These are phyloP conservation scores for Blastobotrys mokoenaii DNA, from an alignment of 805 yeast species.

Conservation along the genomic window DNA sequence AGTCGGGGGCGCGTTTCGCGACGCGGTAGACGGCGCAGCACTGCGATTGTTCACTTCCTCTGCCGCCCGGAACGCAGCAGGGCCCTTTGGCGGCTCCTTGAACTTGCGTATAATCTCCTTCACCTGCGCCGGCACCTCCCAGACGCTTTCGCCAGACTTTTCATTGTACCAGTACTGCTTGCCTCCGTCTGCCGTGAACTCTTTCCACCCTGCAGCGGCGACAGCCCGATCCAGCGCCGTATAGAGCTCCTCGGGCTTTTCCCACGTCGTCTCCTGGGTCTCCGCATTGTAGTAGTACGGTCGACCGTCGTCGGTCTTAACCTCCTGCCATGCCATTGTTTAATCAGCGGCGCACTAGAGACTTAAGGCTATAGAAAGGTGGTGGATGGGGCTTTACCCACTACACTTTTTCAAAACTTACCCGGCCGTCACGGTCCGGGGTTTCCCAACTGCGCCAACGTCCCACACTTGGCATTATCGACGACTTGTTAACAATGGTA, in stretches of 20 bases:
- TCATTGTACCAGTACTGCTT: slow-evolving; percentile 60
- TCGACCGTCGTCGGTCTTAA: slow-evolving; percentile 56
- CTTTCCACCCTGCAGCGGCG: slow-evolving; percentile 46
- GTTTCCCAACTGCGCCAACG: no score
- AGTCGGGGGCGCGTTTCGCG: neutral
- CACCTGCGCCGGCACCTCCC: slow-evolving; percentile 66
- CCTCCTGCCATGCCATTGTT: slow-evolving; percentile 49
- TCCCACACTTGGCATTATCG: no score
- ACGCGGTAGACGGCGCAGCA: neutral
- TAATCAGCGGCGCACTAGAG: no score
- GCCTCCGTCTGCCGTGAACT: slow-evolving; percentile 46
- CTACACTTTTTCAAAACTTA: no score
- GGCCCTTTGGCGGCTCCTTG: neutral
- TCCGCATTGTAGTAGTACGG: slow-evolving; percentile 60
- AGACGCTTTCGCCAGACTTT: slow-evolving; percentile 56
- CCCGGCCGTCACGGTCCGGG: no score
- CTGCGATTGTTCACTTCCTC: neutral
- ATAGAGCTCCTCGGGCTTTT: slow-evolving; percentile 52
- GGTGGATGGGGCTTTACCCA: neutral
- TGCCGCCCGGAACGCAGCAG: neutral
- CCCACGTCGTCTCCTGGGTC: slow-evolving; percentile 74
- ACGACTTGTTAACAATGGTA: no score
- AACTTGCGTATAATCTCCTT: slow-evolving; percentile 16
- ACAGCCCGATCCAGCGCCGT: slow-evolving; percentile 35
- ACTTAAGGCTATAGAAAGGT: neutral